phyloP scores from a whole-genome alignment of 345 rosid genomes.

The Litchi chinensis region DNA sequence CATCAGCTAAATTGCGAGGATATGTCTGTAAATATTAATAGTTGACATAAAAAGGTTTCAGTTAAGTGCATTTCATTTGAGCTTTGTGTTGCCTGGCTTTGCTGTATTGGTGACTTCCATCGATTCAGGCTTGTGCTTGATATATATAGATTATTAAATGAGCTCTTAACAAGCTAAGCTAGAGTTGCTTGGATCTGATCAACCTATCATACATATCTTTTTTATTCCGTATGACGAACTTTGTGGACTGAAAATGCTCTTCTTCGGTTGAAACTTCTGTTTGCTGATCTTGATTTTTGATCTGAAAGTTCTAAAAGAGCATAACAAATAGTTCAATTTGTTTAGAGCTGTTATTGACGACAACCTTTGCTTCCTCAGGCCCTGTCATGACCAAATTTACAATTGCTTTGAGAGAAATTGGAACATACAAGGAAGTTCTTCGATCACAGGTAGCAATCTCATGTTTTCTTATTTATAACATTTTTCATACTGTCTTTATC shows the following conservation, averaged over 20 bases:
- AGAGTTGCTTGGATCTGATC: conserved; percentile 1
- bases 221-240: not conserved
- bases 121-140: not conserved
- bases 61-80: not conserved
- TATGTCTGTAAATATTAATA: not conserved
- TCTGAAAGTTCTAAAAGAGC: not conserved
- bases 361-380: conserved; percentile 36
- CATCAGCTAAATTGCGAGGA: not conserved
- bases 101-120: not conserved
- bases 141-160: not conserved
- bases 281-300: not conserved
- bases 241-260: not conserved
- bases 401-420: conserved; percentile 71
- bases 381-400: conserved; percentile 76
- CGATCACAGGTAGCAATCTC: conserved; percentile 63
- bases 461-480: not conserved
- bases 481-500: not conserved
- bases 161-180: conserved; percentile 15
- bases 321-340: conserved; percentile 15
- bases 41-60: not conserved
- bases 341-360: conserved; percentile 14
- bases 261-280: not conserved
- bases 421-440: conserved; percentile 77
- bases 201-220: not conserved
- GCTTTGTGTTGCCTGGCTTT: conserved; percentile 9